Evolutionary conservation across 192 early-diverging fungal genomes (phyloP).

Genomic region (Chytriomyces sp.): DNA sequence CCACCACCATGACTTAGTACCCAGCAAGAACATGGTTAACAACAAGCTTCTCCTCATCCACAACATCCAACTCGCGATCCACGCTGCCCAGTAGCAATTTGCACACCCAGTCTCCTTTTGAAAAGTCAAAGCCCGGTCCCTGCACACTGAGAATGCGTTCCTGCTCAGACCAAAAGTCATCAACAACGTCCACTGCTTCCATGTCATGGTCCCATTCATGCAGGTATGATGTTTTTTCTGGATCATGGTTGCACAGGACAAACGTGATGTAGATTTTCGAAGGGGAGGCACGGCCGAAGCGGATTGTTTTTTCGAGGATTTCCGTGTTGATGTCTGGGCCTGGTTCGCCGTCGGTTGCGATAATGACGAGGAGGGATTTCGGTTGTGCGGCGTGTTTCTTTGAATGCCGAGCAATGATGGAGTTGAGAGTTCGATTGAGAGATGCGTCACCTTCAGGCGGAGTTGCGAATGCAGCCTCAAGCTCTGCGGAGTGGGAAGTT

Average conservation of each 20-base stretch:
- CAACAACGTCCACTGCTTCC: conserved; percentile 10
- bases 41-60: conserved; percentile 15
- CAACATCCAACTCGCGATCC: conserved; percentile 15
- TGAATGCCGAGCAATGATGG: background rate
- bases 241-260: conserved; percentile 13
- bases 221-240: background rate
- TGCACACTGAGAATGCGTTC: background rate
- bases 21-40: background rate
- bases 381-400: background rate
- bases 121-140: conserved; percentile 11
- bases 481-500: background rate
- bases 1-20: background rate
- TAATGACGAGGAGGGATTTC: background rate
- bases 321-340: background rate
- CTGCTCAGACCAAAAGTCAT: conserved; percentile 11
- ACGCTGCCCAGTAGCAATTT: conserved; percentile 18
- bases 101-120: conserved; percentile 21
- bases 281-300: background rate
- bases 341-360: conserved; percentile 20
- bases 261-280: background rate
- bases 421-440: background rate
- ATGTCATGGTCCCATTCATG: conserved; percentile 14
- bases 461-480: conserved; percentile 3
- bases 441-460: conserved; percentile 6
- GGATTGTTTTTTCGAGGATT: background rate